Evolutionary conservation across 2,329 filamentous ascomycete species (phyloP).

Genomic region (Clonostachys sp.): DNA sequence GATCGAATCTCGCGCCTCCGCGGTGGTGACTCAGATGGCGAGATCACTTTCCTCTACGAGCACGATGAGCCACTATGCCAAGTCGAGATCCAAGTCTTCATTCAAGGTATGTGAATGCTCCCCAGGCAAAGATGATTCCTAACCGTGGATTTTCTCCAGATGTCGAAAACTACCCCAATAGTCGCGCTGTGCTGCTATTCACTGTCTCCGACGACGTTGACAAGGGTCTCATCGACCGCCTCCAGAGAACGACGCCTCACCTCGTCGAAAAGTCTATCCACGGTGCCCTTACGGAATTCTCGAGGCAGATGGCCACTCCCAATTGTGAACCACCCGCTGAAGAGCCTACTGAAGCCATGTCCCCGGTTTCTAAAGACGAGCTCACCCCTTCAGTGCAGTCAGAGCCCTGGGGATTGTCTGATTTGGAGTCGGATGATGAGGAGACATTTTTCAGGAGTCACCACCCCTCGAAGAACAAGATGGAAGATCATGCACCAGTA

Average conservation of each 20-base stretch:
- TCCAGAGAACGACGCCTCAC: background rate
- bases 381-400: too few relatives aligned
- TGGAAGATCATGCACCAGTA: too few relatives aligned
- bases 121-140: too few relatives aligned
- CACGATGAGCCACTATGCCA: too few relatives aligned
- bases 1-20: too few relatives aligned
- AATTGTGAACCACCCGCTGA: background rate
- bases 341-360: background rate
- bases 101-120: too few relatives aligned
- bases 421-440: background rate
- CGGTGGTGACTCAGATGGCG: too few relatives aligned
- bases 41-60: too few relatives aligned
- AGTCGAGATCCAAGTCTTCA: too few relatives aligned
- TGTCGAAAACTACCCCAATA: background rate
- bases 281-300: background rate
- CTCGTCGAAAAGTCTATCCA: background rate
- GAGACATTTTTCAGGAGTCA: too few relatives aligned
- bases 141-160: background rate
- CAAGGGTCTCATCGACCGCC: background rate
- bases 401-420: background rate
- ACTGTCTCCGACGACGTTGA: background rate
- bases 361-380: too few relatives aligned
- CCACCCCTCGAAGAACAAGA: too few relatives aligned
- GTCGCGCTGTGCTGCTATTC: background rate
- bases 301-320: background rate